Evolutionary conservation across 108 stramenopile genomes (phyloP), one percentile per base, ranked within the genome.

Genomic region (Skeletonema grethae): DNA sequence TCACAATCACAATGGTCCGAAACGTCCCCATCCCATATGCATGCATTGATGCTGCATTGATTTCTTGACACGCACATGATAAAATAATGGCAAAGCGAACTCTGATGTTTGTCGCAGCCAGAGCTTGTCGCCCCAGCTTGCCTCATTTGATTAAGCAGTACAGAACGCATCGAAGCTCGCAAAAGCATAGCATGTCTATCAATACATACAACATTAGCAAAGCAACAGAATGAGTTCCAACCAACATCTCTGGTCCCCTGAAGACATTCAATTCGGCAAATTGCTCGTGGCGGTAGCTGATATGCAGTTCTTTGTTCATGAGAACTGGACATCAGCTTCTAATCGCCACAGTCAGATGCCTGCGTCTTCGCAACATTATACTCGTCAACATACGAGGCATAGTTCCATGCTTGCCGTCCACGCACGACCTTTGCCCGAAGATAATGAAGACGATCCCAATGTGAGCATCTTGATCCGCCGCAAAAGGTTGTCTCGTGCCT

Each of bases 371-470:
- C 57, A 67, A 46, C 78, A 79, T 66, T 79, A 59, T 34, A 55
- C 32, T 46, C 63, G 78, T 48, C 18, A 71, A n/a, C 71, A 72
- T 48, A 68, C 72, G 34, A 45, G 61, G 4, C 78, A 67, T 48
- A 67, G 78, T 65, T 79, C 78, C 13, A 48, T 72, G 50, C 65
- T 79, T 16, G 71, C 71, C 61, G 78, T 79, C 25, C 78, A 67
- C 56, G 70, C 71, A 30, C 66, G 71, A 46, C 78, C 78, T 35
- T 25, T 63, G 38, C 78, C 78, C 1, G 61, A 72, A 16, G 61
- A 63, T 20, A 57, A 68, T 7, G 71, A 68, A 22, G 39, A 56
- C 8, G 76, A 77, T n/a, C 55, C 45, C 46, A 58, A 56, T 43
- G 67, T 72, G 8, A 66, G 68, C 16, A 57, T 68, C 13, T 79